A percentile compares a stretch with the other conserved stretches of the same genome.
phyloP scores from a whole-genome alignment of 2,329 filamentous ascomycete genomes.

The Aphanoascus verrucosus region DNA sequence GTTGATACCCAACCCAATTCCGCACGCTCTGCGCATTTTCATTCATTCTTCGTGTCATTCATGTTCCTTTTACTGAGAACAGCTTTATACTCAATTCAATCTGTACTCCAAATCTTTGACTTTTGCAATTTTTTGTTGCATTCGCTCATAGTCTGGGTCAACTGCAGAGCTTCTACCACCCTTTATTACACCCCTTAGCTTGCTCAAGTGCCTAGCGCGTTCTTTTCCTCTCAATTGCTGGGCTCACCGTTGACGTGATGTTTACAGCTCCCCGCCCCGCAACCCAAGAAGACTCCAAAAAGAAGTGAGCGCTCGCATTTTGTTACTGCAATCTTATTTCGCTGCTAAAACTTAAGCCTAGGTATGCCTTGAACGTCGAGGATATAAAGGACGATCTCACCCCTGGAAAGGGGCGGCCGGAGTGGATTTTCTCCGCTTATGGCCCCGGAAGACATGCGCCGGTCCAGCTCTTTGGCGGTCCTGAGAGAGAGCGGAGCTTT shows the following conservation, averaged over 20 bases:
- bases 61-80: too few species aligned
- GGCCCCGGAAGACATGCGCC: slow-evolving; percentile 67
- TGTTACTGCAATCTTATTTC: background rate
- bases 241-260: background rate
- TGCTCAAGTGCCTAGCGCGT: background rate
- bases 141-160: too few species aligned
- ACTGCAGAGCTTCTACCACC: too few species aligned
- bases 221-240: background rate
- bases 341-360: slow-evolving; percentile 15
- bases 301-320: background rate
- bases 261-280: background rate
- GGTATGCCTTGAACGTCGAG: slow-evolving; percentile 47
- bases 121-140: too few species aligned
- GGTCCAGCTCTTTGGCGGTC: slow-evolving; percentile 72
- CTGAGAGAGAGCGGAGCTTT: slow-evolving; percentile 68
- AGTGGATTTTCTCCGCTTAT: slow-evolving; percentile 82
- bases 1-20: too few species aligned
- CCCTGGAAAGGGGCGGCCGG: slow-evolving; percentile 52
- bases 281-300: slow-evolving; percentile 3
- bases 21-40: too few species aligned
- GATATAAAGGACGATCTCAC: slow-evolving; percentile 57
- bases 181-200: background rate
- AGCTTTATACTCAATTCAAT: too few species aligned
- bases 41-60: too few species aligned
- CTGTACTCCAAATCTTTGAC: too few species aligned